Evolutionary conservation across 2,329 filamentous ascomycete genomes (phyloP), one percentile per base, ranked within the genome.

Genomic region (Paraphoma chrysanthemicola): DNA sequence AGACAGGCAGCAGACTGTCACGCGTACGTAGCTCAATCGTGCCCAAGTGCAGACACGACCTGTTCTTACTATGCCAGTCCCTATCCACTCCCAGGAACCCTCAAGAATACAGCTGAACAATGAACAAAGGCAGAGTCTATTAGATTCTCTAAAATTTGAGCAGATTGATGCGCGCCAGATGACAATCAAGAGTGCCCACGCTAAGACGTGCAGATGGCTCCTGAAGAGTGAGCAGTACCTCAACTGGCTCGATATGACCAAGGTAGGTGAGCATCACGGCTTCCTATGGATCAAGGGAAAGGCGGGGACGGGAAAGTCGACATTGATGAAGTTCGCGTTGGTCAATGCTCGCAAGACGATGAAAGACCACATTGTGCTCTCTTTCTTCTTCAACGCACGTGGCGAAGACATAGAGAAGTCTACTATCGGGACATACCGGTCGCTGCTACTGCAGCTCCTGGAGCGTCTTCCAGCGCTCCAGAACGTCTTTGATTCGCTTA

Each of bases 231-330:
- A 58, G 0, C 50, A 76, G 39, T 82, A 79, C 50, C 45, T 58
- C 2, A 55, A 71, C 1, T 83, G 80, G 81, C 66, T 77, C 14
- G 64, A 80, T 47, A 41, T 53, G 0, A n/a, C 33, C 4, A 69
- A 70, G 1, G 46, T 72, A 5, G 6, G 31, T 6, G 51, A 72
- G 2, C 72, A 80, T 36, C 55, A 71, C 29, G 79, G 79, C 5
- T 76, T 83, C 33, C 57, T 84, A 0, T 83, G 80, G 81, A 79
- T 84, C 30, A 76, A 76, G 44, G 82, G 81, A 14, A 69, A 70
- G n/a, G 43, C 65, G 11, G 64, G 68, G 17, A 50, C 66, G 17
- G 68, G 68, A 14, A 85, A 84, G 51, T 84, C 78, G 12, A 79
- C 75, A 2, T 52, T 79, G 28, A 78, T 80, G 71, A 79, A 79